Conservation (phyloP, 495 filamentous ascomycete genomes). For the Cenococcum geophilum region DNA sequence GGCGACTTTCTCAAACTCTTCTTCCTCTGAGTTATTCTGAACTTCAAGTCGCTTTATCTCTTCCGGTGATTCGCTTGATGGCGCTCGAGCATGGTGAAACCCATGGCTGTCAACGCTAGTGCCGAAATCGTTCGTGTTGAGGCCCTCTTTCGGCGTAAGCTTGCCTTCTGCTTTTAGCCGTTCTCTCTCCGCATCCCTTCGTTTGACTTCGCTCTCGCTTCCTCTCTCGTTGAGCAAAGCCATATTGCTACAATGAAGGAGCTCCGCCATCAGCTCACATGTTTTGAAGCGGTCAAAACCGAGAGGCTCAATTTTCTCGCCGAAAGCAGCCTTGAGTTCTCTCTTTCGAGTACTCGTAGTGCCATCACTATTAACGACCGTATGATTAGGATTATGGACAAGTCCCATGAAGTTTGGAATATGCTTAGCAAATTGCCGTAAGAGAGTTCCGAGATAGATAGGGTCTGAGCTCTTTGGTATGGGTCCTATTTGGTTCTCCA, state of each 20-base stretch:
- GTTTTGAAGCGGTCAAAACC: constrained; percentile 99
- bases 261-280: constrained; percentile 96
- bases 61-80: constrained; percentile 42
- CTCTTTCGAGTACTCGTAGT: constrained; percentile 55
- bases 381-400: constrained; percentile 61
- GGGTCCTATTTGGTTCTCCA: constrained; percentile 72
- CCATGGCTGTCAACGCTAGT: constrained; percentile 41
- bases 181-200: constrained; percentile 76
- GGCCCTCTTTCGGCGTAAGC: constrained; percentile 43
- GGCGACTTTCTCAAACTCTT: constrained; percentile 90
- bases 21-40: constrained; percentile 76
- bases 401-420: constrained; percentile 96
- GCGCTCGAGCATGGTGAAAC: constrained; percentile 44
- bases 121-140: constrained; percentile 39
- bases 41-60: constrained; percentile 54
- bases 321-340: constrained; percentile 77
- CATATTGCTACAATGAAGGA: constrained; percentile 99
- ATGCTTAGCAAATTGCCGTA: constrained; percentile 80
- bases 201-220: constrained; percentile 77
- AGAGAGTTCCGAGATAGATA: constrained; percentile 91
- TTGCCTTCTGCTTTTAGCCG: constrained; percentile 65
- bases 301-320: constrained; percentile 83
- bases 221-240: constrained; percentile 88
- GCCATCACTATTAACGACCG: constrained; percentile 53
- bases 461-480: constrained; percentile 80